phyloP scores from a whole-genome alignment of 2,329 filamentous ascomycete genomes.

The Hypoxylon sp. region DNA sequence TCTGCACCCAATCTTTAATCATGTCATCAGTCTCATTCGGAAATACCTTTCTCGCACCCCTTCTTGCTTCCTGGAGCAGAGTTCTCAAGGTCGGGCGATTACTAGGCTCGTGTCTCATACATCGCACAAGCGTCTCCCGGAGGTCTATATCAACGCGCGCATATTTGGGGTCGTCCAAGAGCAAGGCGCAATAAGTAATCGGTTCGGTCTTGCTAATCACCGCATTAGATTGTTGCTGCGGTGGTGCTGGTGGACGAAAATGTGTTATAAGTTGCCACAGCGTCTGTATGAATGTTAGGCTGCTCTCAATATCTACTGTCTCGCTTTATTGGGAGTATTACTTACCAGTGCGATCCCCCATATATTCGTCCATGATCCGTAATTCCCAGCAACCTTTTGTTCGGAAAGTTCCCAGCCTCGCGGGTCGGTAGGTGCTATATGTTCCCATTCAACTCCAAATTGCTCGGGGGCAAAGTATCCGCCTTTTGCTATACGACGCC shows the following conservation, averaged over 20 bases:
- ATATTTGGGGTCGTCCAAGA: slow-evolving; percentile 17
- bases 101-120: slow-evolving; percentile 43
- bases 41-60: slow-evolving; percentile 23
- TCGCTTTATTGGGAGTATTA: slow-evolving; percentile 7
- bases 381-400: slow-evolving; percentile 43
- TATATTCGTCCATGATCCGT: slow-evolving; percentile 42
- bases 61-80: slow-evolving; percentile 23
- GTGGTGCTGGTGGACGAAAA: slow-evolving; percentile 1
- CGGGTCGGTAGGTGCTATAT: not conserved
- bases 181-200: slow-evolving; percentile 25
- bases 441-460: slow-evolving; percentile 48
- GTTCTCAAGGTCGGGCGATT: slow-evolving; percentile 24
- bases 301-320: not conserved
- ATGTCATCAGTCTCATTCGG: slow-evolving; percentile 28
- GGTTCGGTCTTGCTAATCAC: not conserved
- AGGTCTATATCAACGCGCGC: slow-evolving; percentile 35
- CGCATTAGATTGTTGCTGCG: not conserved
- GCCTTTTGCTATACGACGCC: slow-evolving; percentile 24
- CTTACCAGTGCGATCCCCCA: slow-evolving; percentile 45
- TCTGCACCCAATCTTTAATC: slow-evolving; percentile 34
- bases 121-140: slow-evolving; percentile 34
- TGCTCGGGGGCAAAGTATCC: slow-evolving; percentile 46
- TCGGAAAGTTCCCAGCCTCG: slow-evolving; percentile 42
- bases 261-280: slow-evolving; percentile 48
- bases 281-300: slow-evolving; percentile 34